Base-by-base conservation (phyloP, 179 eudicot species). In the Heliamphora ciliata region DNA sequence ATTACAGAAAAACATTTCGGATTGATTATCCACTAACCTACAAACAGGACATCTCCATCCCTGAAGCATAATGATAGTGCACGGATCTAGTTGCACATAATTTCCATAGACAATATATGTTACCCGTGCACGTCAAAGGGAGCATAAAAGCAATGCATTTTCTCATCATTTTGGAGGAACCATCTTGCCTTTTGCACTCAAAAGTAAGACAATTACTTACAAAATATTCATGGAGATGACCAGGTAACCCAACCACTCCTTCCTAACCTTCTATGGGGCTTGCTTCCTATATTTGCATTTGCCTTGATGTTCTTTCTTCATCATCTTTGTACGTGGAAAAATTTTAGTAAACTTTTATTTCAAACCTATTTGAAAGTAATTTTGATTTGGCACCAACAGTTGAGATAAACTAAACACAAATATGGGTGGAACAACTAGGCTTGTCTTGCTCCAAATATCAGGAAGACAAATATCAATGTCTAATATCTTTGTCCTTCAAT, bases 21-120 rank as follows among this genome's bases (percentile, higher is more conserved):
- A 61, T 55, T 8, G 10, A 21, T 17, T 44, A 60, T 77, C 55
- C 80, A 77, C 31, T 77, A 63, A 44, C 44, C 24, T n/a, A n/a
- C 11, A 14, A 76, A 76, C 51, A 76, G 58, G 14, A 74, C 47
- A 74, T 24, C 78, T 74, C 78, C 58, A 74, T 47, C 78, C 44
- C 63, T 4, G 31, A 50, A 72, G 50, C 58, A 72, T 21, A 17
- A 50, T 6, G 50, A 7, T 72, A 52, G n/a, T 6, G 21, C 21
- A 61, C n/a, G 66, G 21, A 61, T 61, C 66, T 73, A 51, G 24
- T 73, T 73, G 59, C 77, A 73, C 2, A 51, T 9, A 73, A 47
- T 4, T 71, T 15, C 21, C 13, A 2, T 4, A 50, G 6, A 0
- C 31, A 15, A 50, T 4, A 69, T 46, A 15, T 14, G 52, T 46